Conservation (phyloP, 345 rosid genomes). For the Brassica juncea region DNA sequence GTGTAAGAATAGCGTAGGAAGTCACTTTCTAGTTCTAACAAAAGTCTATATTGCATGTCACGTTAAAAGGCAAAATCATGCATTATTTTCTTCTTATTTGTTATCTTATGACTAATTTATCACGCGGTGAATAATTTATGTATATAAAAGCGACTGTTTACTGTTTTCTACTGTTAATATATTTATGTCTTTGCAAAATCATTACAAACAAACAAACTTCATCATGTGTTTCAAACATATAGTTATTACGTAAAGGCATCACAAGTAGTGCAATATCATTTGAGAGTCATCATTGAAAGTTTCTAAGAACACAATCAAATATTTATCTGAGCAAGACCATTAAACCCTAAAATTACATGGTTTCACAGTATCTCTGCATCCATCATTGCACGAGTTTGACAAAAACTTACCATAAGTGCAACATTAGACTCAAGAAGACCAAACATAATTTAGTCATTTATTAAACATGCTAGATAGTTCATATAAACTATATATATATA, state of each 20-base stretch:
- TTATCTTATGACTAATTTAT: constrained; percentile 14
- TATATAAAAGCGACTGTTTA: constrained; percentile 23
- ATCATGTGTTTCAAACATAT: neutral
- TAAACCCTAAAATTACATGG: neutral
- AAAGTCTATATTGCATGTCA: constrained; percentile 41
- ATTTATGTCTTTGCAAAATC: constrained; percentile 13
- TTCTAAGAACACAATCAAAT: neutral
- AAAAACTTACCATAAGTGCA: neutral
- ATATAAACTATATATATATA: neutral
- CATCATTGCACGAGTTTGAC: neutral
- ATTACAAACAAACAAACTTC: constrained; percentile 7
- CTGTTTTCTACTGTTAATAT: constrained; percentile 21
- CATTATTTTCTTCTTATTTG: constrained; percentile 25
- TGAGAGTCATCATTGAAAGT: neutral
- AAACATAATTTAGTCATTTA: no score
- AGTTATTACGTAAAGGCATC: neutral
- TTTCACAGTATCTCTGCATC: neutral
- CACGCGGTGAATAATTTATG: constrained; percentile 10
- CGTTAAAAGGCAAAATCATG: constrained; percentile 32
- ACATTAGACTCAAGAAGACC: neutral
- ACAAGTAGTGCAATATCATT: neutral
- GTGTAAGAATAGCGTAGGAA: constrained; percentile 38
- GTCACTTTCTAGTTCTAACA: constrained; percentile 39
- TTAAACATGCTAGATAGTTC: neutral
- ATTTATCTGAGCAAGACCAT: neutral